Percentiles rank a stretch among this genome's conserved stretches.
Evolutionary conservation across 2,329 filamentous ascomycete species (phyloP).

Genomic region (Aspergillus sp.): DNA sequence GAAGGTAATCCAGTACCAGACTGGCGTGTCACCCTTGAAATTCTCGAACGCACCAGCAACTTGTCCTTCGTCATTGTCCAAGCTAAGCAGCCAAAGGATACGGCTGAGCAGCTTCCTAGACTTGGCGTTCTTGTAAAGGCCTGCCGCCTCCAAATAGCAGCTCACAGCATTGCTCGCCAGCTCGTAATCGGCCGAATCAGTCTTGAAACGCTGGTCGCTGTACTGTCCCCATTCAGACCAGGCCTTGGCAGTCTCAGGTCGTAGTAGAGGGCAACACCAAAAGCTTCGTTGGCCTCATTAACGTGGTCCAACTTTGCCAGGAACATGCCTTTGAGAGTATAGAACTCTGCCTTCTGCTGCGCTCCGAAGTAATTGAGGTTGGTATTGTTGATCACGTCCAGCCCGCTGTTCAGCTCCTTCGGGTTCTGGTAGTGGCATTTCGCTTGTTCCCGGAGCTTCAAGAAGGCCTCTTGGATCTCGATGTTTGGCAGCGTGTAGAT

Average conservation of each 20-base stretch:
- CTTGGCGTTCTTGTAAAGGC: conserved; percentile 94
- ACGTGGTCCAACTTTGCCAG: conserved; percentile 85
- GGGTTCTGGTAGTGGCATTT: conserved; percentile 98
- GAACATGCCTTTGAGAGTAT: conserved; percentile 99
- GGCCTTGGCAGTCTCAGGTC: conserved; percentile 93
- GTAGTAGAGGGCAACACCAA: conserved; percentile 89
- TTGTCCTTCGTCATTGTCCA: conserved; percentile 78
- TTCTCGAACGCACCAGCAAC: conserved; percentile 83
- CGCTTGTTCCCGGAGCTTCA: conserved; percentile 96
- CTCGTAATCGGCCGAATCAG: conserved; percentile 70
- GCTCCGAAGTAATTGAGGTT: conserved; percentile 97
- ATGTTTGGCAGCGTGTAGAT: conserved; percentile 99
- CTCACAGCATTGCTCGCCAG: conserved; percentile 86
- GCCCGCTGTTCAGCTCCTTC: conserved; percentile 77
- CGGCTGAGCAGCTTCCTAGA: conserved; percentile 86
- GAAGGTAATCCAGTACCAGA: conserved; percentile 99
- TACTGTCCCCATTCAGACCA: conserved; percentile 99
- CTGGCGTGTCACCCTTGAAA: conserved; percentile 93
- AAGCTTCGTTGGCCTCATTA: conserved; percentile 85
- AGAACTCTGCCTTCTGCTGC: conserved; percentile 96
- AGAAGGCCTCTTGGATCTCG: conserved; percentile 96
- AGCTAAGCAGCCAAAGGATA: conserved; percentile 88
- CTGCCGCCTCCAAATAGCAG: conserved; percentile 91
- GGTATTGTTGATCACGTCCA: conserved; percentile 99
- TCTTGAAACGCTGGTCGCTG: conserved; percentile 93